These are phyloP conservation scores for Suillus spraguei DNA, from an alignment of 768 basidiomycete genomes.

Conservation along the genomic window DNA sequence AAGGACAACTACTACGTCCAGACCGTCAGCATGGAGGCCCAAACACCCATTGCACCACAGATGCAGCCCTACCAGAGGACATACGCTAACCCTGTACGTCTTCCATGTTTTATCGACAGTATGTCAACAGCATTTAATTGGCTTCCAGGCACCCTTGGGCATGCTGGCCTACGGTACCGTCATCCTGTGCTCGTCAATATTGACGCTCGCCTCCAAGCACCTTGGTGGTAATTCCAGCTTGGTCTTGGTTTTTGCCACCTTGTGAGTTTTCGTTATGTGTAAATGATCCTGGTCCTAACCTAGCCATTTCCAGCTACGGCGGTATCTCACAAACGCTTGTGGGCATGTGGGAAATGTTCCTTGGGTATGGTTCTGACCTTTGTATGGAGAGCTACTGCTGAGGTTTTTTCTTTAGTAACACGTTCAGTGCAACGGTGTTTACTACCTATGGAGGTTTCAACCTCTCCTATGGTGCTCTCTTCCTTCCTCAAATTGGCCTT, in stretches of 20 bases:
- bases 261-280: slow-evolving; percentile 19
- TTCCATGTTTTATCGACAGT: background rate
- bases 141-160: slow-evolving; percentile 27
- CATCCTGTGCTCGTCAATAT: slow-evolving; percentile 31
- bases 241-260: slow-evolving; percentile 31
- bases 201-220: slow-evolving; percentile 24
- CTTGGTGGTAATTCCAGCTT: slow-evolving; percentile 22
- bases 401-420: slow-evolving; percentile 23
- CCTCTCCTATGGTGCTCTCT: slow-evolving; percentile 30
- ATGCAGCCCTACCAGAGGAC: slow-evolving; percentile 31
- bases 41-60: slow-evolving; percentile 17
- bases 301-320: slow-evolving; percentile 26
- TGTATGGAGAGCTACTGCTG: slow-evolving; percentile 7
- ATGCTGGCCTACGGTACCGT: slow-evolving; percentile 33
- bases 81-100: slow-evolving; percentile 27
- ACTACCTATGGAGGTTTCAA: slow-evolving; percentile 33
- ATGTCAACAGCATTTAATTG: slow-evolving; percentile 1
- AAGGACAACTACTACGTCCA: slow-evolving; percentile 31
- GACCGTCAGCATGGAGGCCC: slow-evolving; percentile 24
- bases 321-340: slow-evolving; percentile 33
- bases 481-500: slow-evolving; percentile 27
- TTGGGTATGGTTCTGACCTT: slow-evolving; percentile 23
- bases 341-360: slow-evolving; percentile 36
- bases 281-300: background rate
- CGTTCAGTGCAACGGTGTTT: slow-evolving; percentile 31